Evolutionary conservation across 805 yeast genomes (phyloP), one percentile per base, ranked within the genome.

Genomic region (Candida schatavii): DNA sequence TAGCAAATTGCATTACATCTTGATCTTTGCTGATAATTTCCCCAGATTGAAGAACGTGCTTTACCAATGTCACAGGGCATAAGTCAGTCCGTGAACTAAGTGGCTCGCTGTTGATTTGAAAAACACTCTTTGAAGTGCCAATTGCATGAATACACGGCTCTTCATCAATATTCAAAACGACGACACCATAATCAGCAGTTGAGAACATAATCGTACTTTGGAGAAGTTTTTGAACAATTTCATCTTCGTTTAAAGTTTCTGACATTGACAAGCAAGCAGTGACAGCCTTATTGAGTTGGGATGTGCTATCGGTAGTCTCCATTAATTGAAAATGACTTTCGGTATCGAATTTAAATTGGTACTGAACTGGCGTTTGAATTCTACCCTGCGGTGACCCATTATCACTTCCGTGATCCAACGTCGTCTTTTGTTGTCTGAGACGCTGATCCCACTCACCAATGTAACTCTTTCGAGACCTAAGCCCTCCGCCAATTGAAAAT

Each of bases 261-360:
- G 78, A 68, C n/a, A 76, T 72, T 11, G 68, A 66, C n/a, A 75
- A 57, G 47, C 79, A 74, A 2, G 77, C 68, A 39, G 62, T 62
- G 40, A 76, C 57, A 0, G 75, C 75, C n/a, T 50, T 50, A 34
- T 62, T 62, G 35, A 63, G 46, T 35, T 57, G 49, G 43, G 30
- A 33, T 55, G 49, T 29, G 61, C 44, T 4, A 66, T 60, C 2
- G 59, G 50, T 13, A 53, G 37, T 39, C 35, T 42, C 18, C 44
- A 53, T 39, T 43, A 50, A 43, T 9, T 43, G 17, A 23, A 37
- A 17, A 5, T 32, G 37, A 19, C 17, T 34, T 18, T 13, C 13
- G 6, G 23, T 26, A 33, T 22, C 15, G 39, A 37, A 11, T 37
- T 11, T 18, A 17, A 31, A 11, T 13, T 25, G 37, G 9, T 26